These are phyloP conservation scores for Penicillium sp. DNA, from an alignment of 2,329 filamentous ascomycete genomes.

Conservation along the genomic window DNA sequence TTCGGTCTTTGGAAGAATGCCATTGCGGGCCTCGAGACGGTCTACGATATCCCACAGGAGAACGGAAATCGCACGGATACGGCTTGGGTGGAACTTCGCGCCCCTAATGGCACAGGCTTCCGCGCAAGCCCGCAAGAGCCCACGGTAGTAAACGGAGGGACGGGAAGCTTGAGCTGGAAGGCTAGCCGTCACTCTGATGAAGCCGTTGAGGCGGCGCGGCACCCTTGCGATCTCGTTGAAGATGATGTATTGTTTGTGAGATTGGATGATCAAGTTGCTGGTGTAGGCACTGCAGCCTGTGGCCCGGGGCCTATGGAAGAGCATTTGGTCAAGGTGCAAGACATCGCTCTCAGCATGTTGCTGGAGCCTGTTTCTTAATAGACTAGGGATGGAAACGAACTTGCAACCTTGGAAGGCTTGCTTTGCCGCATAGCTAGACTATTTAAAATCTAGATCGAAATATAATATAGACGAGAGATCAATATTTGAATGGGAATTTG, in stretches of 20 bases:
- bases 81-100: slow-evolving; percentile 20
- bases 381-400: neutral
- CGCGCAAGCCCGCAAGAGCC: slow-evolving; percentile 1
- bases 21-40: slow-evolving; percentile 21
- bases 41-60: slow-evolving; percentile 31
- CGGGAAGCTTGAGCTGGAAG: slow-evolving; percentile 3
- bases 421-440: neutral
- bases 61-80: slow-evolving; percentile 27
- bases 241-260: slow-evolving; percentile 4
- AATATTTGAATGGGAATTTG: too few relatives aligned
- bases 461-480: too few relatives aligned
- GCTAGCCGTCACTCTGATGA: slow-evolving; percentile 8
- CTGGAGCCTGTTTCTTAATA: slow-evolving; percentile 6
- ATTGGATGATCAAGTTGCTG: slow-evolving; percentile 5
- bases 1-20: slow-evolving; percentile 21
- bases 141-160: slow-evolving; percentile 1
- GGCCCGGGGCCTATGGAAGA: slow-evolving; percentile 7
- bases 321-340: slow-evolving; percentile 7
- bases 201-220: slow-evolving; percentile 2
- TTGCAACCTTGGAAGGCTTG: neutral
- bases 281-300: slow-evolving; percentile 10
- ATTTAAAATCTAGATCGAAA: too few relatives aligned
- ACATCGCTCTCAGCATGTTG: slow-evolving; percentile 5
- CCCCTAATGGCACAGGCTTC: slow-evolving; percentile 8
- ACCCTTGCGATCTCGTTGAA: slow-evolving; percentile 6